Conservation (phyloP, 495 filamentous ascomycete genomes). For the Chlorociboria aeruginascens region DNA sequence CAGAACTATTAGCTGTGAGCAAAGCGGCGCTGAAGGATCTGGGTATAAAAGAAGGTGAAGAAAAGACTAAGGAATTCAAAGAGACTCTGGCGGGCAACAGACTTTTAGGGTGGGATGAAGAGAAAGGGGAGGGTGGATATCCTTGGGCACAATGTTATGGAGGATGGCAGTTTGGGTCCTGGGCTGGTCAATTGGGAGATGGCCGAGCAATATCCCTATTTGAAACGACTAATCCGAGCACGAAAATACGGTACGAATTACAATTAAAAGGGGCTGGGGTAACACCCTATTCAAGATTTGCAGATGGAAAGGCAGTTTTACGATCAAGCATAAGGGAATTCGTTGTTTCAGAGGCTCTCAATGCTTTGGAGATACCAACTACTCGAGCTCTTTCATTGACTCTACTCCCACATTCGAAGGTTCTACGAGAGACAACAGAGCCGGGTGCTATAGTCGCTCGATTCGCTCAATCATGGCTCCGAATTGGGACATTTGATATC, state of each 20-base stretch:
- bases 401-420: constrained; percentile 56
- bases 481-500: constrained; percentile 92
- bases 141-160: constrained; percentile 99
- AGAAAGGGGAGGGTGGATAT: constrained; percentile 61
- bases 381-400: constrained; percentile 79
- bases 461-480: constrained; percentile 84
- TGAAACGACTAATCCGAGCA: constrained; percentile 68
- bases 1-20: constrained; percentile 73
- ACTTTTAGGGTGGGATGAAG: constrained; percentile 47
- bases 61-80: constrained; percentile 62
- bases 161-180: constrained; percentile 74
- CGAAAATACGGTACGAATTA: constrained; percentile 66
- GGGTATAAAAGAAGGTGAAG: constrained; percentile 54
- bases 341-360: constrained; percentile 73
- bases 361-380: constrained; percentile 73
- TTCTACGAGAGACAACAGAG: constrained; percentile 72
- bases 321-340: constrained; percentile 89
- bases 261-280: constrained; percentile 89
- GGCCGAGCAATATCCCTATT: constrained; percentile 91
- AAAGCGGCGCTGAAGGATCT: constrained; percentile 65
- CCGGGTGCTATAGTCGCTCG: constrained; percentile 86
- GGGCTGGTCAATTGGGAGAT: constrained; percentile 94
- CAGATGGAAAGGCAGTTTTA: constrained; percentile 92
- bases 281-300: constrained; percentile 92
- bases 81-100: constrained; percentile 69